Evolutionary conservation across 768 basidiomycete genomes (phyloP).

Genomic region (Rhizopogon vinicolor): DNA sequence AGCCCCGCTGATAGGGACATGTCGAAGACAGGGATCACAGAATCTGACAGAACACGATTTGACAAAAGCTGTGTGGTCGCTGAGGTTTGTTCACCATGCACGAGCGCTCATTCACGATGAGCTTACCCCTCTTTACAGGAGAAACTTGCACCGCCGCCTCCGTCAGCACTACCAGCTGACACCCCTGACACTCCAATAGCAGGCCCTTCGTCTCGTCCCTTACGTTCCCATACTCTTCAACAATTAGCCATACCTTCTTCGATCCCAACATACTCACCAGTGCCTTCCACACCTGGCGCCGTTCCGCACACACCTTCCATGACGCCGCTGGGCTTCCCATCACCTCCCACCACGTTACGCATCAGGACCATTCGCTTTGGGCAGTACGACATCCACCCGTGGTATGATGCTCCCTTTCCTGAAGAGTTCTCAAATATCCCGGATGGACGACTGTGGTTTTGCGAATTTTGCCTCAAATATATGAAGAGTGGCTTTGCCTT

Average conservation of each 20-base stretch:
- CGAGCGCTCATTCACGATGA: not conserved
- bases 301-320: slow-evolving; percentile 29
- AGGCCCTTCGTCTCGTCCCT: slow-evolving; percentile 55
- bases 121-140: slow-evolving; percentile 29
- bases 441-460: slow-evolving; percentile 92
- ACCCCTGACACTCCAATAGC: slow-evolving; percentile 36
- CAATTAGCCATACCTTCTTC: slow-evolving; percentile 26
- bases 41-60: slow-evolving; percentile 63
- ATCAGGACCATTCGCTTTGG: slow-evolving; percentile 92
- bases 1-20: slow-evolving; percentile 65
- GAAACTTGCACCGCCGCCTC: slow-evolving; percentile 42
- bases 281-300: slow-evolving; percentile 31
- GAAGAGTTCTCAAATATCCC: slow-evolving; percentile 94
- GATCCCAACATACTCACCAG: slow-evolving; percentile 29
- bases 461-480: slow-evolving; percentile 97
- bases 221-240: slow-evolving; percentile 53
- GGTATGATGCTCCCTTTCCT: slow-evolving; percentile 99
- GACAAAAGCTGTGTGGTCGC: slow-evolving; percentile 67
- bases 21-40: slow-evolving; percentile 56
- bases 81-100: slow-evolving; percentile 50
- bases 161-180: slow-evolving; percentile 29
- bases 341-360: slow-evolving; percentile 40
- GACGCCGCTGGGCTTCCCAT: slow-evolving; percentile 24
- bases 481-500: slow-evolving; percentile 93
- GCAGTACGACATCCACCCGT: slow-evolving; percentile 89